A percentile compares a stretch with the other conserved stretches of the same genome.
Evolutionary conservation across 345 rosid genomes (phyloP).

Genomic region (Arabis hirsuta): DNA sequence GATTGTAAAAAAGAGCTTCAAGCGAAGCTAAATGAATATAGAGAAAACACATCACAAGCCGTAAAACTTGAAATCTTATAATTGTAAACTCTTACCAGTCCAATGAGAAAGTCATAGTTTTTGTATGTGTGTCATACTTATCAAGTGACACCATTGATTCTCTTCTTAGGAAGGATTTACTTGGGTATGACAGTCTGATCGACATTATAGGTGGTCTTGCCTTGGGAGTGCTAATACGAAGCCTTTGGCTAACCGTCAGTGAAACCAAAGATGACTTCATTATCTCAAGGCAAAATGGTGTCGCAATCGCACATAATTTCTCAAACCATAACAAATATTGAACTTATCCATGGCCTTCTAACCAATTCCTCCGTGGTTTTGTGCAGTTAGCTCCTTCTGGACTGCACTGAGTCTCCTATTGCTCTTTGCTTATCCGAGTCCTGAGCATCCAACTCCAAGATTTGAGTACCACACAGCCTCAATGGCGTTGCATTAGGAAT

Average conservation of each 20-base stretch:
- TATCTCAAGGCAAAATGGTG: conserved; percentile 82
- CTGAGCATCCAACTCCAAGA: conserved; percentile 93
- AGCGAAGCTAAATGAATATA: too few species aligned
- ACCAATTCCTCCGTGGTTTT: conserved; percentile 15
- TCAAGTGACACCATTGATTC: too few species aligned
- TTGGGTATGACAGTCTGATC: conserved; percentile 93
- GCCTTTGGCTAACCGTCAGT: conserved; percentile 37
- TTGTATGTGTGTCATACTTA: too few species aligned
- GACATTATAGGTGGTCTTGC: conserved; percentile 38
- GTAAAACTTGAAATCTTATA: too few species aligned
- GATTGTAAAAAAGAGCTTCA: too few species aligned
- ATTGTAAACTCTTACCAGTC: too few species aligned
- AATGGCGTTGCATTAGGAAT: conserved; percentile 88
- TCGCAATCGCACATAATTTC: not conserved
- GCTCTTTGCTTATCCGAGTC: conserved; percentile 97
- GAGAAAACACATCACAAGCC: too few species aligned
- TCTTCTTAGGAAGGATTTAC: conserved; percentile 86
- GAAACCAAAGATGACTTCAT: conserved; percentile 66
- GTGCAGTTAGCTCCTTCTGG: conserved; percentile 91
- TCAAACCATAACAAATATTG: not conserved
- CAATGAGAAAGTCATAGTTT: too few species aligned
- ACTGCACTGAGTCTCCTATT: conserved; percentile 77
- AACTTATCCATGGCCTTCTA: not conserved
- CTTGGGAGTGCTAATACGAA: not conserved
- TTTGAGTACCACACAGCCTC: conserved; percentile 91